These are phyloP conservation scores for Metschnikowia koreensis DNA, from an alignment of 805 yeast genomes.

Conservation along the genomic window DNA sequence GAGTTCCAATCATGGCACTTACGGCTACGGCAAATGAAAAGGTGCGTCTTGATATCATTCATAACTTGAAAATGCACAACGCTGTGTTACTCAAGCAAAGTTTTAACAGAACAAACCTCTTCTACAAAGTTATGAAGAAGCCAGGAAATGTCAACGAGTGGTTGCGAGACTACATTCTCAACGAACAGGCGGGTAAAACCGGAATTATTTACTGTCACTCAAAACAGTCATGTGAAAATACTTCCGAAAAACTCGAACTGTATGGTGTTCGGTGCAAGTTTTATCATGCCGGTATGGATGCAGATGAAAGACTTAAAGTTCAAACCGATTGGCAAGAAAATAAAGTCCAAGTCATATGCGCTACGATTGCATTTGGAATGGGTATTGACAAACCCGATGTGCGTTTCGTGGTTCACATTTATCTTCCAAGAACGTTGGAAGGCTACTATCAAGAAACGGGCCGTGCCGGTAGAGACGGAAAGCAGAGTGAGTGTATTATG, in stretches of 20 bases:
- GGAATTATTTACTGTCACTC: slow-evolving; percentile 96
- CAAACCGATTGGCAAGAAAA: slow-evolving; percentile 83
- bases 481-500: slow-evolving; percentile 75
- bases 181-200: slow-evolving; percentile 53
- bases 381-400: slow-evolving; percentile 98
- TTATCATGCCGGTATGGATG: slow-evolving; percentile 94
- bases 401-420: slow-evolving; percentile 83
- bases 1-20: slow-evolving; percentile 88
- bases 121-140: slow-evolving; percentile 74
- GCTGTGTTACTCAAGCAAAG: slow-evolving; percentile 80
- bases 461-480: slow-evolving; percentile 96
- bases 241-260: slow-evolving; percentile 56
- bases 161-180: slow-evolving; percentile 53
- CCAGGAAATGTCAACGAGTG: slow-evolving; percentile 53
- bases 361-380: slow-evolving; percentile 98
- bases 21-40: slow-evolving; percentile 96
- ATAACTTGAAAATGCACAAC: slow-evolving; percentile 61
- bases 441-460: slow-evolving; percentile 99
- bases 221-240: slow-evolving; percentile 81
- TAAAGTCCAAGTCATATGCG: slow-evolving; percentile 76
- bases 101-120: slow-evolving; percentile 84
- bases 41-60: slow-evolving; percentile 81
- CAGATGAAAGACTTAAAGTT: slow-evolving; percentile 67
- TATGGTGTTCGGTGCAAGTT: slow-evolving; percentile 67
- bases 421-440: slow-evolving; percentile 86